Base-by-base conservation (phyloP, 2,329 filamentous ascomycete species). In the Capronia epimyces region DNA sequence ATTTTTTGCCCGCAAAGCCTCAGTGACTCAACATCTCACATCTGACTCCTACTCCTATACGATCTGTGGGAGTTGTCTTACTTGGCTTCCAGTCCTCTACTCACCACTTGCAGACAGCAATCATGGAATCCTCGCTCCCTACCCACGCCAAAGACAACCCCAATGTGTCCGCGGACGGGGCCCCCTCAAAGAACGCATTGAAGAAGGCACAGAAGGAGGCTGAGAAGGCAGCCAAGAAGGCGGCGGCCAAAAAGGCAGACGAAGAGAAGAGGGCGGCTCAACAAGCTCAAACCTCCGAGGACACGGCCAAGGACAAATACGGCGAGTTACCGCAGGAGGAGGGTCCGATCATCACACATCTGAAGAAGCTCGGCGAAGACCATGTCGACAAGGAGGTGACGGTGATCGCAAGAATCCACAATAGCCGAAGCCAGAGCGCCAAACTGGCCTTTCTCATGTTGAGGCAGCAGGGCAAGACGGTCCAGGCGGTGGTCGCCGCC, bases 381-480 rank as follows among this genome's bases (percentile, higher is more conserved):
- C 73, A 85, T 67, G 70, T 83, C 39, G 85, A 82, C 62, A 82
- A 87, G 72, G 80, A 81, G 24, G 78, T 96, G 60, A 83, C 82
- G 39, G 77, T 96, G 63, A 80, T 89, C 31, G 88, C 82, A 24
- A 88, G 87, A 75, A 79, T 96, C 32, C 87, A 95, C 68, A 96
- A 95, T 73, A 82, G 86, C 25, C 82, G 91, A 59, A 83, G 86
- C 62, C 91, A 97, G 73, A 84, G 86, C 53, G 89, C 89, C 60
- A 95, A 95, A 76, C 85, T 96, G 74, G 86, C 83, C 36, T 96
- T 96, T 72, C 72, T 96, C 63, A 89, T 93, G 73, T 77, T 97
- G 62, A 80, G 88, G 57, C 79, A 89, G 69, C 82, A 87, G 67
- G 79, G 83, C 64, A 84, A 86, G 75, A 85, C 83, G 21, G 84